Conservation (phyloP, 1,284 basidiomycete species). For the Heterobasidion occidentale region DNA sequence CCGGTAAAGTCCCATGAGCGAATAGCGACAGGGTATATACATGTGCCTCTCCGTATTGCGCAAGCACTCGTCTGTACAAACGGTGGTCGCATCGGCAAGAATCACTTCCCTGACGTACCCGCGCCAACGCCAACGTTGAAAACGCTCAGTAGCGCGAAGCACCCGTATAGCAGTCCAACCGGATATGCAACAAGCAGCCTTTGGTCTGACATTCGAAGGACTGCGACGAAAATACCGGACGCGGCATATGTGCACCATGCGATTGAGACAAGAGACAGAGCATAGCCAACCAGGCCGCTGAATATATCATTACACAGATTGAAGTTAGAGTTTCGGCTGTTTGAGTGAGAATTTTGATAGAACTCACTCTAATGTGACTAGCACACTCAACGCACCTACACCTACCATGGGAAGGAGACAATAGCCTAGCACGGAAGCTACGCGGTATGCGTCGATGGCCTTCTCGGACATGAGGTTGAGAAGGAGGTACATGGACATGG, state of each 20-base stretch:
- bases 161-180: slow-evolving; percentile 85
- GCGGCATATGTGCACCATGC: slow-evolving; percentile 95
- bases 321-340: slow-evolving; percentile 4
- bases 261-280: slow-evolving; percentile 75
- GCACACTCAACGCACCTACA: slow-evolving; percentile 86
- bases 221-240: slow-evolving; percentile 89
- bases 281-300: slow-evolving; percentile 78
- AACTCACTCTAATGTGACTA: slow-evolving; percentile 83
- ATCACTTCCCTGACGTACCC: background rate
- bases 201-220: slow-evolving; percentile 90
- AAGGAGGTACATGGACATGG: slow-evolving; percentile 89
- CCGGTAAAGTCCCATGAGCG: background rate
- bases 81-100: background rate
- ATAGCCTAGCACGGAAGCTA: slow-evolving; percentile 94
- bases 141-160: slow-evolving; percentile 84
- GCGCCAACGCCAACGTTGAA: slow-evolving; percentile 48
- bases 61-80: background rate
- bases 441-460: slow-evolving; percentile 94
- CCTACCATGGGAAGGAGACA: slow-evolving; percentile 96
- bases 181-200: slow-evolving; percentile 91
- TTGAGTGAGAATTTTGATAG: background rate
- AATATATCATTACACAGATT: slow-evolving; percentile 6
- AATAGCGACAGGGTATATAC: background rate
- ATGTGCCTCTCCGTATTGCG: background rate
- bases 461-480: slow-evolving; percentile 97